phyloP scores from a whole-genome alignment of 1,284 basidiomycete genomes.

The Malassezia sp. region DNA sequence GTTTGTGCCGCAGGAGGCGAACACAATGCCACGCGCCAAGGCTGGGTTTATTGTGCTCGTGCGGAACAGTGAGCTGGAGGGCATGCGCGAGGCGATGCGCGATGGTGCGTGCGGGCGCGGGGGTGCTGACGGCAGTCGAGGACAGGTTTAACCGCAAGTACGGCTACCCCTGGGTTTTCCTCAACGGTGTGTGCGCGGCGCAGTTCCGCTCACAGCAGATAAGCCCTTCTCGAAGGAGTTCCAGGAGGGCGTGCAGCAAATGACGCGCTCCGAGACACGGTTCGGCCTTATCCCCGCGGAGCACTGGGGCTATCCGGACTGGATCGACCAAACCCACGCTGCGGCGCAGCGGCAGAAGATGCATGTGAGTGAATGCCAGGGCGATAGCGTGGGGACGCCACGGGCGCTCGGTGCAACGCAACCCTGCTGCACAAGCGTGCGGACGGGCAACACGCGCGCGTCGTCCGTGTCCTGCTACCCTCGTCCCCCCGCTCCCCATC shows the following conservation, averaged over 20 bases:
- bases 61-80: constrained; percentile 41
- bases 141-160: constrained; percentile 43
- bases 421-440: background rate
- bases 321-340: constrained; percentile 56
- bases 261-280: constrained; percentile 36
- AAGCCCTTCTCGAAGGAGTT: constrained; percentile 47
- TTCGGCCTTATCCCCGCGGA: constrained; percentile 73
- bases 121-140: constrained; percentile 14
- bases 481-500: no score
- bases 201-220: constrained; percentile 1
- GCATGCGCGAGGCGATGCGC: constrained; percentile 30
- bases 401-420: no score
- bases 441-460: background rate
- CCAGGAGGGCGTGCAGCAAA: constrained; percentile 35
- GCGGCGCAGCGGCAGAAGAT: constrained; percentile 57
- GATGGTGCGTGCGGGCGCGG: constrained; percentile 9
- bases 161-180: constrained; percentile 48
- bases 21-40: constrained; percentile 39
- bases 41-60: constrained; percentile 46
- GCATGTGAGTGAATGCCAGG: constrained; percentile 53
- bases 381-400: no score
- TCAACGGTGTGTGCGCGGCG: constrained; percentile 36
- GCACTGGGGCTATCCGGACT: constrained; percentile 73
- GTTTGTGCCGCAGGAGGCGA: constrained; percentile 34
- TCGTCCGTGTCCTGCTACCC: background rate